Evolutionary conservation across 257 asterid genomes (phyloP), one percentile per base, ranked within the genome.

Genomic region (Nicotiana sylvestris): DNA sequence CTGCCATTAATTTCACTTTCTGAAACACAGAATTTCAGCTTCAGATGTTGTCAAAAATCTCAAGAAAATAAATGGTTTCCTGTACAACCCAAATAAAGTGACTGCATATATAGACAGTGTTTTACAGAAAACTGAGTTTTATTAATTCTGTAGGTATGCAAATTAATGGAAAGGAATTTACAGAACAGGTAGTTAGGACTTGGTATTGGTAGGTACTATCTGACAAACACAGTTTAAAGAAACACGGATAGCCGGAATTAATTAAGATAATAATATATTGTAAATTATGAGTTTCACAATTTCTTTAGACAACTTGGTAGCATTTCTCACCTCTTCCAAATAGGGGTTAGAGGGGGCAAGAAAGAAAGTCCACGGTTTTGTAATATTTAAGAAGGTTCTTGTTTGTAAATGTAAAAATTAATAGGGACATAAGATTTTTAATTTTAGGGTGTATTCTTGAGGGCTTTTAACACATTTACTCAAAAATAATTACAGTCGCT

Each of bases 1-100:
- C 97, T 16, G 97, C 97, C 98, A 93, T 93, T 4, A 64, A 58
- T 72, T 21, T 21, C 58, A 43, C 77, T 68, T n/a, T 43, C 60
- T 16, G 39, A 46, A 46, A 49, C 78, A 66, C 17, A 39, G 51
- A 37, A 57, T 80, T 65, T 69, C 37, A 53, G 35, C 83, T 80
- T 62, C 13, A 62, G 60, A 80, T 43, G 8, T 69, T 1, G 18
- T 2, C n/a, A 72, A 70, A 27, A n/a, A 70, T 4, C 3, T 49
- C 80, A 74, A 76, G 80, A 76, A 27, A 76, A 27, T 18, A 76
- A 51, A 51, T 27, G 64, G 80, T 4, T 76, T 51, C 12, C 4
- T 12, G 78, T 46, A 11, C 46, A 43, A 43, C 25, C 58, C 12
- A n/a, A 1, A 9, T 18, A 39, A 69, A 39, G 56, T 1, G 15